A percentile compares a stretch with the other conserved stretches of the same genome.
These are phyloP conservation scores for Rachicladosporium sp. DNA, from an alignment of 2,329 filamentous ascomycete genomes.

Conservation along the genomic window DNA sequence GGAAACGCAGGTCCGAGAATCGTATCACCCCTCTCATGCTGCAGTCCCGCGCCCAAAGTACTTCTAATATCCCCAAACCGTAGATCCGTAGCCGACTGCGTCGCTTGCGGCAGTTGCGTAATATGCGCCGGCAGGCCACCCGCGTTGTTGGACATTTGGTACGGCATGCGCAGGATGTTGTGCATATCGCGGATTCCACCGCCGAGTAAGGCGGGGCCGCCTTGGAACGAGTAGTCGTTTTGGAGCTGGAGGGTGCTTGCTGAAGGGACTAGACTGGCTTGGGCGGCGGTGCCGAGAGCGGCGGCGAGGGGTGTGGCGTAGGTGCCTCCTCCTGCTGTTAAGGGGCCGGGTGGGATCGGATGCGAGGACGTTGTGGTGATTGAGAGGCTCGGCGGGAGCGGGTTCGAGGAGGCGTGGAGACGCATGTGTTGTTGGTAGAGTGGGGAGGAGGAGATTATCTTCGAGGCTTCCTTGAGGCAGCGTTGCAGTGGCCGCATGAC, in stretches of 20 bases:
- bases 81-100: too few relatives aligned
- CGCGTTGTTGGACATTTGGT: too few relatives aligned
- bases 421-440: constrained; percentile 45
- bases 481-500: constrained; percentile 72
- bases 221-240: constrained; percentile 11
- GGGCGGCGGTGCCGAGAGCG: constrained; percentile 76
- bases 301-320: constrained; percentile 85
- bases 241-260: constrained; percentile 9
- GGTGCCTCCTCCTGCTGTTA: constrained; percentile 30
- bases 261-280: constrained; percentile 55
- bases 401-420: constrained; percentile 9
- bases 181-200: constrained; percentile 4
- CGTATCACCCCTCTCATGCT: too few relatives aligned
- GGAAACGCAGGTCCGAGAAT: too few relatives aligned
- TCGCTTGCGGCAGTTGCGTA: too few relatives aligned
- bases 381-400: constrained; percentile 20
- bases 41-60: too few relatives aligned
- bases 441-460: constrained; percentile 55
- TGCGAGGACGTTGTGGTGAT: constrained; percentile 15
- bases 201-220: not conserved
- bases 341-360: constrained; percentile 5
- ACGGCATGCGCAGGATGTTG: too few relatives aligned
- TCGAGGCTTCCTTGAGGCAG: constrained; percentile 67
- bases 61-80: too few relatives aligned
- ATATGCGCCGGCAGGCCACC: too few relatives aligned